A percentile compares a stretch with the other conserved stretches of the same genome.
Evolutionary conservation across 2,329 filamentous ascomycete species (phyloP).

Genomic region (Paecilomyces variotii): DNA sequence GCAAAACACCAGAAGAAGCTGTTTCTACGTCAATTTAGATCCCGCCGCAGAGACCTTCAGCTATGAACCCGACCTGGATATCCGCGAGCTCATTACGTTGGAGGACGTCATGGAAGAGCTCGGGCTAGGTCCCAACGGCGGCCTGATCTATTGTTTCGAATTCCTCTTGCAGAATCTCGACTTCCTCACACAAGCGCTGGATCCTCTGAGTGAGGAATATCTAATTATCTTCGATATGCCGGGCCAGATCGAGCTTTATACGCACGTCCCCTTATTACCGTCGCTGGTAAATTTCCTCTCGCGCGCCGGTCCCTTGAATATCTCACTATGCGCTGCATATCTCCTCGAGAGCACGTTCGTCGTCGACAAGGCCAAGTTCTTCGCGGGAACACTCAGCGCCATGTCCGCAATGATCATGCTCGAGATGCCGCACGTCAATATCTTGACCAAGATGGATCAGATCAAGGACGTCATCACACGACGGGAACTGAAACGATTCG

Average conservation of each 20-base stretch:
- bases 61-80: conserved; percentile 87
- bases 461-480: conserved; percentile 82
- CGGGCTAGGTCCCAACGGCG: conserved; percentile 81
- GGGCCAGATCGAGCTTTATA: conserved; percentile 97
- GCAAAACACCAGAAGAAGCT: conserved; percentile 80
- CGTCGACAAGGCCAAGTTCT: conserved; percentile 93
- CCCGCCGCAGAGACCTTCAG: conserved; percentile 89
- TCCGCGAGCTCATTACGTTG: conserved; percentile 87
- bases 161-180: conserved; percentile 92
- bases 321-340: conserved; percentile 88
- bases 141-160: conserved; percentile 93
- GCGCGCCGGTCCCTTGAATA: conserved; percentile 70
- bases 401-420: conserved; percentile 99
- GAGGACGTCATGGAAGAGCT: conserved; percentile 97
- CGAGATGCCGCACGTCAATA: conserved; percentile 92
- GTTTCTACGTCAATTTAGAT: conserved; percentile 97
- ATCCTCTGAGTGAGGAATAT: conserved; percentile 85
- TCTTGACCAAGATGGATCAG: conserved; percentile 96
- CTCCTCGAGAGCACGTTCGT: conserved; percentile 94
- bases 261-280: conserved; percentile 87
- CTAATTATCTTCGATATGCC: conserved; percentile 98
- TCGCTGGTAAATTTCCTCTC: conserved; percentile 74
- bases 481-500: conserved; percentile 80
- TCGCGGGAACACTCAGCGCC: conserved; percentile 86
- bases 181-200: conserved; percentile 77